These are phyloP conservation scores for Ophiostoma australiae DNA, from an alignment of 2,329 filamentous ascomycete species.

Conservation along the genomic window DNA sequence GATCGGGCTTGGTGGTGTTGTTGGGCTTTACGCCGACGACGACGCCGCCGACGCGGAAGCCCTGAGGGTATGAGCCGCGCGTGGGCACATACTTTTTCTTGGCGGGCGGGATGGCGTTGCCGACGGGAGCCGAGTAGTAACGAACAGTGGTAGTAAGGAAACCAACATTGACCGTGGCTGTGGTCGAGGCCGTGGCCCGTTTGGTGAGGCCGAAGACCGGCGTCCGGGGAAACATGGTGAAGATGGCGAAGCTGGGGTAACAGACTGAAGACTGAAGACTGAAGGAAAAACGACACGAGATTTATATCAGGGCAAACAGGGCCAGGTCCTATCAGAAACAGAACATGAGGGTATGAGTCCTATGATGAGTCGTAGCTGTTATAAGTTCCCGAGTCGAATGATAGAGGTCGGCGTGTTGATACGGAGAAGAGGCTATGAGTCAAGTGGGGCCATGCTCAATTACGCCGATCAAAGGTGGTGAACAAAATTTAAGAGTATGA, in stretches of 20 bases:
- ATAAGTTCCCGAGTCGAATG: not conserved
- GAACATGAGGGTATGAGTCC: not conserved
- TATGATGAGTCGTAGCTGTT: not conserved
- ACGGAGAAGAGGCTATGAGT: not conserved
- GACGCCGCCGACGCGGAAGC: conserved; percentile 80
- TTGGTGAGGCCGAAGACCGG: conserved; percentile 22
- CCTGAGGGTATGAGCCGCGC: conserved; percentile 80
- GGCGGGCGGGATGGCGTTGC: conserved; percentile 60
- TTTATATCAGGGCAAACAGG: not conserved
- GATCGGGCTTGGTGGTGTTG: conserved; percentile 86
- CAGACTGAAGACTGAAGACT: not conserved
- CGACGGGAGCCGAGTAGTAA: conserved; percentile 54
- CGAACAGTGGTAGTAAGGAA: conserved; percentile 8
- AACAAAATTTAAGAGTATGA: not conserved
- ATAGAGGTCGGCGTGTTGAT: not conserved
- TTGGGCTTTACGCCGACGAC: conserved; percentile 88
- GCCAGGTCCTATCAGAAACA: not conserved
- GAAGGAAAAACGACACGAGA: not conserved
- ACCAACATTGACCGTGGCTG: not conserved
- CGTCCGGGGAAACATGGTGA: conserved; percentile 13
- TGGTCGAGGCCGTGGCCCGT: conserved; percentile 9
- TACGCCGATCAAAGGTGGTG: conserved; percentile 4
- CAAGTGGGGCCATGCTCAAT: not conserved
- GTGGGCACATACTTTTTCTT: conserved; percentile 90
- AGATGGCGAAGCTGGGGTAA: not conserved